Percentiles rank a stretch among this genome's conserved stretches.
Conservation (phyloP, 495 filamentous ascomycete species). For the Penicillium atrosanguineum region DNA sequence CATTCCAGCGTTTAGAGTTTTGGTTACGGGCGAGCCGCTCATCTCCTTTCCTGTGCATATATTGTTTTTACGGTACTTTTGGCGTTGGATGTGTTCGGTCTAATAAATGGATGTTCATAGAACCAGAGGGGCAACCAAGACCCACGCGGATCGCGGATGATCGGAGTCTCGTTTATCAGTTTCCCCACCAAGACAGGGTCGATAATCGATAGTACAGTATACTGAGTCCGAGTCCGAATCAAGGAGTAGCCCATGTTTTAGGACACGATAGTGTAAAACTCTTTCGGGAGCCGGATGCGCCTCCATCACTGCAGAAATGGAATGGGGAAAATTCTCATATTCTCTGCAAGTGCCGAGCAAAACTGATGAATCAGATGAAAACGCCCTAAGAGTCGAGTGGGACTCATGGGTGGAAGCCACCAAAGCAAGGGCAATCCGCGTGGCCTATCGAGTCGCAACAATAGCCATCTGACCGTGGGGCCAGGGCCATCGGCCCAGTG, state of each 20-base stretch:
- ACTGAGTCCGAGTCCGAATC: neutral
- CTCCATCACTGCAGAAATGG: neutral
- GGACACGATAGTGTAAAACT: neutral
- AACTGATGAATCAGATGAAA: slow-evolving; percentile 20
- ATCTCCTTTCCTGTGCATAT: slow-evolving; percentile 27
- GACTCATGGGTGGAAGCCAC: slow-evolving; percentile 1
- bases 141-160: neutral
- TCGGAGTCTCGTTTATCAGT: neutral
- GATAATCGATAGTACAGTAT: neutral
- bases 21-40: neutral
- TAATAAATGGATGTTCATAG: slow-evolving; percentile 10
- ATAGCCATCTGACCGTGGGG: neutral
- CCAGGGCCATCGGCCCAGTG: neutral
- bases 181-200: neutral
- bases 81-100: slow-evolving; percentile 19
- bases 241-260: neutral
- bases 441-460: slow-evolving; percentile 9
- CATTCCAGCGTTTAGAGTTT: neutral
- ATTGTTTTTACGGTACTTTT: slow-evolving; percentile 17
- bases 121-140: slow-evolving; percentile 5
- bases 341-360: neutral
- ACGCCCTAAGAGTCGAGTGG: neutral
- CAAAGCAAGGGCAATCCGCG: slow-evolving; percentile 10
- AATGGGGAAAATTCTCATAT: too few relatives aligned
- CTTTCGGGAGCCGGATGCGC: neutral